phyloP scores from a whole-genome alignment of 768 basidiomycete genomes.

The Collybia sordida region DNA sequence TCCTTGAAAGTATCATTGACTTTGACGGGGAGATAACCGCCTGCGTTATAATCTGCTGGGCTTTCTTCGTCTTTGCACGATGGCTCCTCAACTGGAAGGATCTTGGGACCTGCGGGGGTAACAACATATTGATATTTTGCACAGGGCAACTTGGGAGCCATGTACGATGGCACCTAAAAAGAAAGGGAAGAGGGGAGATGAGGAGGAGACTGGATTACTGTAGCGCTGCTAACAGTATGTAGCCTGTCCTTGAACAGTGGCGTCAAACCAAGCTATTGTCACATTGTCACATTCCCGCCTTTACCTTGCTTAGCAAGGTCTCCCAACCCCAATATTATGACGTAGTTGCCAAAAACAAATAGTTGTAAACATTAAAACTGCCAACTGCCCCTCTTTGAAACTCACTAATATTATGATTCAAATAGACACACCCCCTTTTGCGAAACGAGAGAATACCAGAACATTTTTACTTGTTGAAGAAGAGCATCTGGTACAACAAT shows the following conservation, averaged over 20 bases:
- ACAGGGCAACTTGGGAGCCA: slow-evolving; percentile 68
- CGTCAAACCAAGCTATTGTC: slow-evolving; percentile 9
- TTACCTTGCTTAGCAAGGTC: no score
- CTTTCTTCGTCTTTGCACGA: slow-evolving; percentile 77
- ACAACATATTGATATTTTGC: slow-evolving; percentile 77
- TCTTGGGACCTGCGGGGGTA: slow-evolving; percentile 64
- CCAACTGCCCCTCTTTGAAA: slow-evolving; percentile 84
- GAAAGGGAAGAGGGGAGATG: slow-evolving; percentile 13
- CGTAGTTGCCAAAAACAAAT: no score
- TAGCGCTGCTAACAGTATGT: no score
- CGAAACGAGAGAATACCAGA: background rate
- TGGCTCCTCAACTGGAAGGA: slow-evolving; percentile 66
- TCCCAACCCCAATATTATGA: background rate
- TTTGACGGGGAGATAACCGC: slow-evolving; percentile 79
- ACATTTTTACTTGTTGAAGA: slow-evolving; percentile 70
- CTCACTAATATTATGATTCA: slow-evolving; percentile 18
- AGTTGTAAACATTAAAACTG: no score
- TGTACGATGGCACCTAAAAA: slow-evolving; percentile 30
- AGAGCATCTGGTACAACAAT: slow-evolving; percentile 78
- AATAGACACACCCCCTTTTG: background rate
- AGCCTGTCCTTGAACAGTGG: slow-evolving; percentile 2
- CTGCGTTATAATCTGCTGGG: slow-evolving; percentile 80
- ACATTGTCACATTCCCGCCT: slow-evolving; percentile 10
- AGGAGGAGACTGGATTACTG: slow-evolving; percentile 4
- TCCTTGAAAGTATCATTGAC: slow-evolving; percentile 83